Conservation (phyloP, 148 eudicot species). For the Polygonum maritimum region DNA sequence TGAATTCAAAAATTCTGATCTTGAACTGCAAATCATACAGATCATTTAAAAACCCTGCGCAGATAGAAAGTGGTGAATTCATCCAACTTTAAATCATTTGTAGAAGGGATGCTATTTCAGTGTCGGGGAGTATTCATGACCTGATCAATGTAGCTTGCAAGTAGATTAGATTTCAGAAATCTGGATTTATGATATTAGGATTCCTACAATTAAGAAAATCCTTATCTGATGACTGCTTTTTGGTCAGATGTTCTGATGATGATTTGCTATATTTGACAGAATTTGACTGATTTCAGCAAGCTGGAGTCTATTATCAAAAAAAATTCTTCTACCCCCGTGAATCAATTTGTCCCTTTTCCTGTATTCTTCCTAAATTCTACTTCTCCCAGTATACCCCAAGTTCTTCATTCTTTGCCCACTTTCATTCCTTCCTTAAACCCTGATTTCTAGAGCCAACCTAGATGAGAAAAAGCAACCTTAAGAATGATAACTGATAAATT, state of each 20-base stretch:
- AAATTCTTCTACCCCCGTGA: background rate
- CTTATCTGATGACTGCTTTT: background rate
- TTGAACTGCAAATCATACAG: background rate
- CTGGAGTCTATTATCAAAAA: background rate
- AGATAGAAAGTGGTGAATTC: background rate
- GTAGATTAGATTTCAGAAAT: background rate
- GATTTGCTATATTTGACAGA: background rate
- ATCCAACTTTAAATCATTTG: background rate
- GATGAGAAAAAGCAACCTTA: background rate
- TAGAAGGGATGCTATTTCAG: background rate
- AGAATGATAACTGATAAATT: background rate
- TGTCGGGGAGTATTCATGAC: background rate
- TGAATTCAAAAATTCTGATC: background rate
- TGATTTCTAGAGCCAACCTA: background rate
- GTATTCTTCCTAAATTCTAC: background rate
- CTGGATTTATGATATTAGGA: background rate
- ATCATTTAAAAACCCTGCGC: background rate
- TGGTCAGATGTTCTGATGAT: background rate
- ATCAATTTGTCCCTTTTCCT: background rate
- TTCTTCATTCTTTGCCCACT: background rate
- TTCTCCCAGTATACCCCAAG: background rate
- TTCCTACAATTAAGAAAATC: background rate
- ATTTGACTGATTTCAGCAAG: background rate
- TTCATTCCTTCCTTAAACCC: background rate
- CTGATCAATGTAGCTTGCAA: background rate